These are phyloP conservation scores for Phytophthora multivora DNA, from an alignment of 352 stramenopile species.

Conservation along the genomic window DNA sequence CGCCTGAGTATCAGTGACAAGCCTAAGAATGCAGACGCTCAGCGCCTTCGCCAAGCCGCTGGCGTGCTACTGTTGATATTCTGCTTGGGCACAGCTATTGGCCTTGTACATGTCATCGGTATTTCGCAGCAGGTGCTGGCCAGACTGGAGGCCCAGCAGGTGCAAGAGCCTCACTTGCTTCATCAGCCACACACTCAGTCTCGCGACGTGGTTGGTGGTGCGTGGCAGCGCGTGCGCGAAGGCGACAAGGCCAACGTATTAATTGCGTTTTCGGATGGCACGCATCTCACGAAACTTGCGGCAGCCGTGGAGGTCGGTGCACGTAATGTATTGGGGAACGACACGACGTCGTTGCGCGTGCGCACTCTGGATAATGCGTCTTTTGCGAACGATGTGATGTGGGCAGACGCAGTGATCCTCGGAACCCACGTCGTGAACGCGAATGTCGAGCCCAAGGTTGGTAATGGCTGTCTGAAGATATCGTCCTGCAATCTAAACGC, in stretches of 20 bases:
- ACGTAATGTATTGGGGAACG: constrained; percentile 36
- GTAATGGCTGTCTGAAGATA: constrained; percentile 2
- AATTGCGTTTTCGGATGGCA: constrained; percentile 74
- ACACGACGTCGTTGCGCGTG: constrained; percentile 49
- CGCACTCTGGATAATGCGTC: constrained; percentile 63
- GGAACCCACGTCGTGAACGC: constrained; percentile 87
- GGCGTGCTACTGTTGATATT: constrained; percentile 40
- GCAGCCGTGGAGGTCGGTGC: constrained; percentile 62
- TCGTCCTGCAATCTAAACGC: neutral
- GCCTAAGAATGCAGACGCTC: neutral
- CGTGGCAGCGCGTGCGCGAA: constrained; percentile 15
- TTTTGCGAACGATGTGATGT: constrained; percentile 82
- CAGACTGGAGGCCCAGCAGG: constrained; percentile 36
- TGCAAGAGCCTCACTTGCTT: constrained; percentile 17
- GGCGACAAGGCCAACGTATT: constrained; percentile 50
- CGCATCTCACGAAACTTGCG: constrained; percentile 75
- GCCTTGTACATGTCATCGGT: constrained; percentile 44
- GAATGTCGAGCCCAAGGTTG: constrained; percentile 86
- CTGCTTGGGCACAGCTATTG: constrained; percentile 38
- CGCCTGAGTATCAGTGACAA: neutral
- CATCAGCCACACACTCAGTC: constrained; percentile 28
- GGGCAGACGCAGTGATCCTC: constrained; percentile 85
- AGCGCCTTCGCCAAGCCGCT: constrained; percentile 13
- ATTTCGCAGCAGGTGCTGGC: constrained; percentile 47
- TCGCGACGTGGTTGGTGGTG: constrained; percentile 12